Percentiles rank a stretch among this genome's conserved stretches.
These are phyloP conservation scores for Cercophora scortea DNA, from an alignment of 495 filamentous ascomycete species.

Conservation along the genomic window DNA sequence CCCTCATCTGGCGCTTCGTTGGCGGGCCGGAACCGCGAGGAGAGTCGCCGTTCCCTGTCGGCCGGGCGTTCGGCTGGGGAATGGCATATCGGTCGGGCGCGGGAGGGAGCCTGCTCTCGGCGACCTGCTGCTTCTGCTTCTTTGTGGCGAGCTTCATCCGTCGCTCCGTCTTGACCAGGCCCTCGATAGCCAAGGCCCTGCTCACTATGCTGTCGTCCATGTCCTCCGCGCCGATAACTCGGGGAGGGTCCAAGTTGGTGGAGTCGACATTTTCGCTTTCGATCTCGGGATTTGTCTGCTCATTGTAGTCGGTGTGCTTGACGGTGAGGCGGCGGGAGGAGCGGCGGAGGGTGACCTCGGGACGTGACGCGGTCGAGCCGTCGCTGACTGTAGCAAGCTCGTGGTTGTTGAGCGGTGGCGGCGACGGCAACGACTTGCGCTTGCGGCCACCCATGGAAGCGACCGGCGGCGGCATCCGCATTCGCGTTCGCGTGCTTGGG, in stretches of 20 bases:
- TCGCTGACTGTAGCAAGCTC: no score
- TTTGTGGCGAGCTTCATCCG: slow-evolving; percentile 17
- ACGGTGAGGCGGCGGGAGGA: slow-evolving; percentile 13
- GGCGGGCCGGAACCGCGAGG: background rate
- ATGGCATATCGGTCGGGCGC: background rate
- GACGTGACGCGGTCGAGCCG: background rate
- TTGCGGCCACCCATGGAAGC: no score
- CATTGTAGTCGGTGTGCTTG: background rate
- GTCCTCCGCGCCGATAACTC: background rate
- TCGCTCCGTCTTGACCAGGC: slow-evolving; percentile 21
- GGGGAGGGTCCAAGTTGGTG: background rate
- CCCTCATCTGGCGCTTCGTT: background rate
- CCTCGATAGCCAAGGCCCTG: slow-evolving; percentile 18
- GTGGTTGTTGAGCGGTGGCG: no score
- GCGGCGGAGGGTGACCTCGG: slow-evolving; percentile 16
- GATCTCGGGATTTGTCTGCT: slow-evolving; percentile 4
- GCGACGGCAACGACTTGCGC: no score
- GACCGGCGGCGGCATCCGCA: no score
- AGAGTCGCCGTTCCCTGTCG: background rate
- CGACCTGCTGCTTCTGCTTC: slow-evolving; percentile 20
- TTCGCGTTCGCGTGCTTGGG: no score
- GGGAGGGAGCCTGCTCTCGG: slow-evolving; percentile 2
- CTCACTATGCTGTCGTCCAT: background rate
- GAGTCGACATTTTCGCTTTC: slow-evolving; percentile 12
- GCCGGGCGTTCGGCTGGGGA: background rate